Percentiles rank a stretch among this genome's conserved stretches.
These are phyloP conservation scores for Geotrichum europaeum DNA, from an alignment of 1,139 yeast species.

Conservation along the genomic window DNA sequence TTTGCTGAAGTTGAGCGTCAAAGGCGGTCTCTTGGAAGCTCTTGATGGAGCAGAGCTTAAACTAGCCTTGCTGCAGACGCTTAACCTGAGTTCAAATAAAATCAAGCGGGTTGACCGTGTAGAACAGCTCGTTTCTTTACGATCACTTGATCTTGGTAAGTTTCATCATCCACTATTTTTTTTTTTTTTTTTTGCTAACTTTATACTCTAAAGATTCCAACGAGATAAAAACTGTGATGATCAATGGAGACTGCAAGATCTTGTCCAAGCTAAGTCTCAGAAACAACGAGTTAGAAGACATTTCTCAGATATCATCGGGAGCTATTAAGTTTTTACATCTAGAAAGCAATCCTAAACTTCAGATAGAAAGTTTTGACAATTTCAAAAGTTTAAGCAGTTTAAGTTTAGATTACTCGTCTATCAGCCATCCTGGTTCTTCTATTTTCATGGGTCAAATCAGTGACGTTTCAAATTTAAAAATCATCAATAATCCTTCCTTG, in stretches of 20 bases:
- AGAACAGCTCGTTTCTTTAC: conserved; percentile 1
- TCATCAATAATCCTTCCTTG: background rate
- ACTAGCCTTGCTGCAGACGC: conserved; percentile 17
- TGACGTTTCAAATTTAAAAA: background rate
- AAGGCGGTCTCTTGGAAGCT: conserved; percentile 20
- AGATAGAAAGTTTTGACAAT: background rate
- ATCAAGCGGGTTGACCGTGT: conserved; percentile 25
- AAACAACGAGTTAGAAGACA: background rate
- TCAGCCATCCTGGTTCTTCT: background rate
- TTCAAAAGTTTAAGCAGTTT: background rate
- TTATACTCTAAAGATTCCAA: background rate
- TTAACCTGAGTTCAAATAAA: conserved; percentile 10
- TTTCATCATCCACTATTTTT: background rate
- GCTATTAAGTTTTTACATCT: background rate
- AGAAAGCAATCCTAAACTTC: conserved; percentile 1
- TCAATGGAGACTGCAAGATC: background rate
- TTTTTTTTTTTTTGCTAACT: background rate
- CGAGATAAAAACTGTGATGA: background rate
- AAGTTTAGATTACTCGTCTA: conserved; percentile 1
- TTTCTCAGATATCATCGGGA: background rate
- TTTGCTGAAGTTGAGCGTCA: conserved; percentile 27
- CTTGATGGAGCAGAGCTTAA: conserved; percentile 25
- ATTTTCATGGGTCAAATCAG: background rate
- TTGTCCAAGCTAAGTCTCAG: conserved; percentile 1
- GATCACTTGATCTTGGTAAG: conserved; percentile 16